Evolutionary conservation across 352 stramenopile species (phyloP).

Genomic region (Phytopythium kandeliae): DNA sequence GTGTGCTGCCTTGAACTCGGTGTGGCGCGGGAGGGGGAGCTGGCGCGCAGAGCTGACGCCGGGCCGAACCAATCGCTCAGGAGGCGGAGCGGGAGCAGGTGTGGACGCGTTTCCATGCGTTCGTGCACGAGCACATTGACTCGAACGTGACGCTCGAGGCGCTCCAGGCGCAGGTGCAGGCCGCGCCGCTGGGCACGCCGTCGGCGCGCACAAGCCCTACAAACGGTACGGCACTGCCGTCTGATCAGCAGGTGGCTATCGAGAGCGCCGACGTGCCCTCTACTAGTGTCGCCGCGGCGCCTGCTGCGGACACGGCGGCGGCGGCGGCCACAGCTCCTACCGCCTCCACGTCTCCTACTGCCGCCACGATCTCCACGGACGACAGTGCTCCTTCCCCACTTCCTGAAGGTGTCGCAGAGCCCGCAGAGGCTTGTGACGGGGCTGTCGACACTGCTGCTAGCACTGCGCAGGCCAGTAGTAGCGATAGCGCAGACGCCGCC

Average conservation of each 20-base stretch:
- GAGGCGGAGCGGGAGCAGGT: slow-evolving; percentile 30
- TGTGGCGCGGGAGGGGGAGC: too few species aligned
- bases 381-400: neutral
- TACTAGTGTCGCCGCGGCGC: neutral
- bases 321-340: too few species aligned
- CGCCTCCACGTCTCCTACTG: neutral
- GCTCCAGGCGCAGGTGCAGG: slow-evolving; percentile 56
- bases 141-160: slow-evolving; percentile 38
- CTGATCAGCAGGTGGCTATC: neutral
- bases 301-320: neutral
- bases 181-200: slow-evolving; percentile 1
- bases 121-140: slow-evolving; percentile 58
- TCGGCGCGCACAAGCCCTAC: neutral
- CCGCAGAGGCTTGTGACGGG: neutral
- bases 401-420: neutral
- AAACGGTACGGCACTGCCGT: neutral
- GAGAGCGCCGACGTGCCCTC: neutral
- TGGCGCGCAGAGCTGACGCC: slow-evolving; percentile 31
- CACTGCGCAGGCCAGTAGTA: neutral
- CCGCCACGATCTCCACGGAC: too few species aligned
- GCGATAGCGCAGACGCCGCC: neutral
- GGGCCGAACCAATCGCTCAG: neutral
- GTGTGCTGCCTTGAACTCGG: too few species aligned
- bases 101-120: slow-evolving; percentile 56
- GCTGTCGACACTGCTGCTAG: neutral